phyloP scores from a whole-genome alignment of 2,329 filamentous ascomycete species.

The Aspergillus sp. region DNA sequence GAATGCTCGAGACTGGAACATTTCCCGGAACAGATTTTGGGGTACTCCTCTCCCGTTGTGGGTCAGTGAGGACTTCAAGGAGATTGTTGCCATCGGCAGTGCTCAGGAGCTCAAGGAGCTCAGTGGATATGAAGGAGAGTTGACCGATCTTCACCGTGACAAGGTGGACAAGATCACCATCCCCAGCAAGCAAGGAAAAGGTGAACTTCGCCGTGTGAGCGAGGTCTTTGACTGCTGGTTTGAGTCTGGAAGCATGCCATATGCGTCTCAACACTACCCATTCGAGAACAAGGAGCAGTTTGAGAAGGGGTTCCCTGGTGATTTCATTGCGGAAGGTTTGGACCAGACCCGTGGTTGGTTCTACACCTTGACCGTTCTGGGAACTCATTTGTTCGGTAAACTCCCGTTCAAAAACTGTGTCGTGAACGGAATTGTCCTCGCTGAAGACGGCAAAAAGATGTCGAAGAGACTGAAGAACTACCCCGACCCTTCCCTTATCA shows the following conservation, averaged over 20 bases:
- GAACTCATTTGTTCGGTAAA: conserved; percentile 76
- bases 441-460: conserved; percentile 98
- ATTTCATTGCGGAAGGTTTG: conserved; percentile 89
- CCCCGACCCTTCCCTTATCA: conserved; percentile 75
- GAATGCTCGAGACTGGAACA: conserved; percentile 91
- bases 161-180: conserved; percentile 94
- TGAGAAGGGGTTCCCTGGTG: conserved; percentile 73
- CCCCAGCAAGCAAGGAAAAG: conserved; percentile 80
- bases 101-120: conserved; percentile 75
- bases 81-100: conserved; percentile 79
- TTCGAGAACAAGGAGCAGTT: conserved; percentile 83
- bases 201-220: conserved; percentile 68
- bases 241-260: conserved; percentile 93
- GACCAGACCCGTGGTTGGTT: conserved; percentile 97
- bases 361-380: conserved; percentile 83
- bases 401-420: conserved; percentile 92
- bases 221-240: conserved; percentile 98
- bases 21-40: conserved; percentile 92
- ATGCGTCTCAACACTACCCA: conserved; percentile 82
- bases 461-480: conserved; percentile 96
- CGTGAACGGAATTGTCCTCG: conserved; percentile 91
- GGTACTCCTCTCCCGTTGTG: conserved; percentile 87
- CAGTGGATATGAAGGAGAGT: conserved; percentile 75
- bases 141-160: conserved; percentile 83
- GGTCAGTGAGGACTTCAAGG: conserved; percentile 83